These are phyloP conservation scores for Diaporthe sp. DNA, from an alignment of 2,329 filamentous ascomycete species.

Conservation along the genomic window DNA sequence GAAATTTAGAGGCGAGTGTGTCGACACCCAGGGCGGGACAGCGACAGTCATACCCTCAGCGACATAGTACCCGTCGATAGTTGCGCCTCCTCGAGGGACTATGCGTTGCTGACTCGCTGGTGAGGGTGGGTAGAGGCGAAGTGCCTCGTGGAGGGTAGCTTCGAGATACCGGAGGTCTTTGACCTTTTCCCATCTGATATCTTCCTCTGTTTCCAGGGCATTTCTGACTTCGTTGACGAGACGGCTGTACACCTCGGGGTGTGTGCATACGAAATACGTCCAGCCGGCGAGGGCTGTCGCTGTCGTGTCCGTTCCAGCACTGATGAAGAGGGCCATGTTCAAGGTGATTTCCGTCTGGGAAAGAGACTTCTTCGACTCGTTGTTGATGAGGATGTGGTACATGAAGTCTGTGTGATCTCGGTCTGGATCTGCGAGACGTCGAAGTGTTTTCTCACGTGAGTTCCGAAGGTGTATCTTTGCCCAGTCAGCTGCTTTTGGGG, in stretches of 20 bases:
- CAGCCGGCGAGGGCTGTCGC: constrained; percentile 59
- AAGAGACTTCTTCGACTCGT: constrained; percentile 30
- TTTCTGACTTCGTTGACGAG: constrained; percentile 48
- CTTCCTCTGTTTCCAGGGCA: constrained; percentile 46
- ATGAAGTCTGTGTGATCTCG: constrained; percentile 38
- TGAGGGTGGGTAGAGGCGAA: constrained; percentile 35
- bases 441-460: constrained; percentile 33
- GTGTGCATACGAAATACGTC: constrained; percentile 41
- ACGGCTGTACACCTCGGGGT: constrained; percentile 42
- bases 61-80: constrained; percentile 42
- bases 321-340: constrained; percentile 36
- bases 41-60: constrained; percentile 51
- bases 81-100: constrained; percentile 30
- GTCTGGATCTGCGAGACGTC: constrained; percentile 32
- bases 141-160: constrained; percentile 45
- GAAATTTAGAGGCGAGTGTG: constrained; percentile 41
- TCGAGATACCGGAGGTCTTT: constrained; percentile 49
- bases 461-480: constrained; percentile 13
- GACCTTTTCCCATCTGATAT: constrained; percentile 46
- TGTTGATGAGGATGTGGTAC: constrained; percentile 38
- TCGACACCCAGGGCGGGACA: constrained; percentile 47
- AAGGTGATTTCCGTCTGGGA: constrained; percentile 21
- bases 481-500: constrained; percentile 31
- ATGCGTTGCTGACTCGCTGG: constrained; percentile 35
- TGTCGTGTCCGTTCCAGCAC: constrained; percentile 64